phyloP scores from a whole-genome alignment of 306 rosid genomes.

The Corylus avellana region DNA sequence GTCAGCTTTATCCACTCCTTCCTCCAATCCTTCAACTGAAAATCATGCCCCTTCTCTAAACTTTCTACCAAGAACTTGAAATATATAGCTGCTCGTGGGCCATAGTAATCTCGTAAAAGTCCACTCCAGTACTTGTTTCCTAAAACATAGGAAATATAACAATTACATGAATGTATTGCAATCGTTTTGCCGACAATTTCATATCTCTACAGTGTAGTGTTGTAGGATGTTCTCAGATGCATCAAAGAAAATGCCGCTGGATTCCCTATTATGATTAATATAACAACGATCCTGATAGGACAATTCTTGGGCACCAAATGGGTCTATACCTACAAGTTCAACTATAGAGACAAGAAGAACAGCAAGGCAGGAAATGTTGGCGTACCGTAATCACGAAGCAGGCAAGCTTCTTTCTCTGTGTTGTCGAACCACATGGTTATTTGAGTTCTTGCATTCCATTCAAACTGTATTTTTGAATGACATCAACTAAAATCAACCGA shows the following conservation, averaged over 20 bases:
- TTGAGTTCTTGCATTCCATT: constrained; percentile 95
- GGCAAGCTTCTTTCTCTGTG: constrained; percentile 72
- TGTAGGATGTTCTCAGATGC: background rate
- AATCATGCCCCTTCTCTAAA: constrained; percentile 45
- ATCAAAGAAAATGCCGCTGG: background rate
- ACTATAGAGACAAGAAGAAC: background rate
- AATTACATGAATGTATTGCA: background rate
- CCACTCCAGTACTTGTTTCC: constrained; percentile 97
- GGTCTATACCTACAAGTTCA: constrained; percentile 5
- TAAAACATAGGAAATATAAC: constrained; percentile 10
- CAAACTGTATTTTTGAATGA: constrained; percentile 53
- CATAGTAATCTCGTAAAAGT: constrained; percentile 72
- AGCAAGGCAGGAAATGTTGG: constrained; percentile 9
- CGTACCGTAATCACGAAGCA: constrained; percentile 87
- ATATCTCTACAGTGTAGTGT: background rate
- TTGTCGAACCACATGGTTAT: constrained; percentile 97
- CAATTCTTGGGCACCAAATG: background rate
- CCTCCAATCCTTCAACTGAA: constrained; percentile 70
- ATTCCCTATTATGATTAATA: background rate
- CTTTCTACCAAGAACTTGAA: constrained; percentile 69
- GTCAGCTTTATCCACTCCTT: constrained; percentile 88
- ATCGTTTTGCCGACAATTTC: background rate
- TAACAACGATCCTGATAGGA: background rate
- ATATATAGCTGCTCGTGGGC: constrained; percentile 85
- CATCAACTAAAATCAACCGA: constrained; percentile 16